Conservation (phyloP, 331 rosid species). For the Malus hybrid region DNA sequence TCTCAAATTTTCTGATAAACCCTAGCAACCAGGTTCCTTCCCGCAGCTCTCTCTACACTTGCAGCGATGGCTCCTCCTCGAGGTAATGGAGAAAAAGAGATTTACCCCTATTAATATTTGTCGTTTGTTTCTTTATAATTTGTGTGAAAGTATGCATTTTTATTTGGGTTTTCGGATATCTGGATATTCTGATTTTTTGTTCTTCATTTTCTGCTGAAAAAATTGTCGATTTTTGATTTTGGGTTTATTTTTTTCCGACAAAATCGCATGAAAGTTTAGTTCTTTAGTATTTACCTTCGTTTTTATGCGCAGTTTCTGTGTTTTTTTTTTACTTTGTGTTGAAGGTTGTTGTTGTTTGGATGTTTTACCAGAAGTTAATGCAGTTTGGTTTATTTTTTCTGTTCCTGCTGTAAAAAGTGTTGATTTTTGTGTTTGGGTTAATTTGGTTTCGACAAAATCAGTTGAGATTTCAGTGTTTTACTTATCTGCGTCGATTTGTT, state of each 20-base stretch:
- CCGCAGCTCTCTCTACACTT: not conserved
- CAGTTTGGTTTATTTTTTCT: not conserved
- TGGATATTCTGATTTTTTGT: not conserved
- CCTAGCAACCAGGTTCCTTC: not conserved
- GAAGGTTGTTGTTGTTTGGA: not conserved
- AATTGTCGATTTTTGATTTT: not conserved
- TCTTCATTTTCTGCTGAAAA: not conserved
- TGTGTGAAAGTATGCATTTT: no score
- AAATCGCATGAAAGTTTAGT: no score
- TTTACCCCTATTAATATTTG: no score
- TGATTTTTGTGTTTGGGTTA: not conserved
- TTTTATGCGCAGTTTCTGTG: no score
- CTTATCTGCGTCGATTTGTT: not conserved
- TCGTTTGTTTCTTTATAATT: not conserved
- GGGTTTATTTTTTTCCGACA: not conserved
- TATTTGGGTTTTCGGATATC: not conserved
- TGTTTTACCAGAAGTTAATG: not conserved
- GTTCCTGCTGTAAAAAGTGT: no score
- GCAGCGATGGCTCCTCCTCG: conserved; percentile 6
- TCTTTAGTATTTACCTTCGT: not conserved
- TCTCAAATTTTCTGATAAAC: not conserved
- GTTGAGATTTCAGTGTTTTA: not conserved
- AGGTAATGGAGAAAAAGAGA: not conserved
- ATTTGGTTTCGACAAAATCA: not conserved
- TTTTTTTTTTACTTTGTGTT: not conserved